Percentiles rank a stretch among this genome's conserved stretches.
phyloP scores from a whole-genome alignment of 1,139 yeast genomes.

The Geotrichum aggregatum region DNA sequence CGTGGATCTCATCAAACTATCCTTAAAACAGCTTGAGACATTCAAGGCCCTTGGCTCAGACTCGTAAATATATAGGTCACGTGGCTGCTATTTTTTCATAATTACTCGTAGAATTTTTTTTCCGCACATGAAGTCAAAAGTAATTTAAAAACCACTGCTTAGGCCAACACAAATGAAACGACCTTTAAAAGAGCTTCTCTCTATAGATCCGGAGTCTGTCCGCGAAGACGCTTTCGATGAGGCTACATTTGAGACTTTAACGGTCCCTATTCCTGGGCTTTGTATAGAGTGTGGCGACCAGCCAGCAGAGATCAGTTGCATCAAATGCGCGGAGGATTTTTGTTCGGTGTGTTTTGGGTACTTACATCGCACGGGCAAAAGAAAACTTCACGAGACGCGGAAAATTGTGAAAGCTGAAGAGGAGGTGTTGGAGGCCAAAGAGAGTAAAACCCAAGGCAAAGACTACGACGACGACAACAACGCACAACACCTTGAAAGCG shows the following conservation, averaged over 20 bases:
- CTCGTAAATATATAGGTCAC: constrained; percentile 3
- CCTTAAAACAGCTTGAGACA: constrained; percentile 48
- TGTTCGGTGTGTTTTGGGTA: constrained; percentile 64
- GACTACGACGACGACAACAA: neutral
- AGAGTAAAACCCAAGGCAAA: neutral
- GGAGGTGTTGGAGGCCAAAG: neutral
- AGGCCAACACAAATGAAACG: constrained; percentile 26
- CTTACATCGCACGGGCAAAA: constrained; percentile 61
- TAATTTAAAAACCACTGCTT: no score
- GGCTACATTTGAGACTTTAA: no score
- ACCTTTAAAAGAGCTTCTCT: constrained; percentile 32
- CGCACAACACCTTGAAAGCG: constrained; percentile 24
- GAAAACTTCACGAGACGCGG: constrained; percentile 35
- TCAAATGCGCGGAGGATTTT: constrained; percentile 57
- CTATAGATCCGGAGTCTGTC: constrained; percentile 32
- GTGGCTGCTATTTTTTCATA: neutral
- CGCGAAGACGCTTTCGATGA: constrained; percentile 27
- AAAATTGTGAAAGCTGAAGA: constrained; percentile 18
- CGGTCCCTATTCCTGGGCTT: constrained; percentile 28
- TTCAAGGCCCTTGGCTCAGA: constrained; percentile 45
- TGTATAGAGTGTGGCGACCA: constrained; percentile 70
- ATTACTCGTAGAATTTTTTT: neutral
- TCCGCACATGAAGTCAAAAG: neutral
- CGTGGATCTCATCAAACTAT: constrained; percentile 49
- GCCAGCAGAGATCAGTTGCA: constrained; percentile 57